These are phyloP conservation scores for Bassia scoparia DNA, from an alignment of 148 eudicot species.

Conservation along the genomic window DNA sequence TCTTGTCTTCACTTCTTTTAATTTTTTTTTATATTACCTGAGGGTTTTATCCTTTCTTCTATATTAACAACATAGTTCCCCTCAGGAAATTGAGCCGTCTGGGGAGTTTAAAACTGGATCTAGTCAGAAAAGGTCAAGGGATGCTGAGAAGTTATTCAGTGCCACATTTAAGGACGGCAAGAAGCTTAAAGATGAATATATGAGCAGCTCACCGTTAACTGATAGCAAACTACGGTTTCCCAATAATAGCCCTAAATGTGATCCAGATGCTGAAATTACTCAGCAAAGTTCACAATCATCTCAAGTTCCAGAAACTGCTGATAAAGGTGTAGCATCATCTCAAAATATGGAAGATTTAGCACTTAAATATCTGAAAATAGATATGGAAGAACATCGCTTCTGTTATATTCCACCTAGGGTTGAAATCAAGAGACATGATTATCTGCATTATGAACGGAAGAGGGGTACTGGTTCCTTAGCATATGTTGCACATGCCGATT, in stretches of 20 bases:
- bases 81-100: conserved; percentile 36
- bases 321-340: conserved; percentile 17
- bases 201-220: conserved; percentile 14
- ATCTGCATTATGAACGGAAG: conserved; percentile 55
- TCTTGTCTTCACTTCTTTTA: too few relatives aligned
- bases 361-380: conserved; percentile 43
- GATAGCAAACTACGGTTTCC: conserved; percentile 14
- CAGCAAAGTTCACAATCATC: conserved; percentile 8
- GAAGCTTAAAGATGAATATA: conserved; percentile 26
- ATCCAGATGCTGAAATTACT: not conserved
- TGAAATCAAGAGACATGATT: conserved; percentile 46
- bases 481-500: conserved; percentile 76
- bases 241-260: conserved; percentile 1
- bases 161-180: conserved; percentile 17
- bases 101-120: conserved; percentile 25
- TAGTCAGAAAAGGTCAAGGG: conserved; percentile 39
- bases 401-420: conserved; percentile 73
- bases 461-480: conserved; percentile 47
- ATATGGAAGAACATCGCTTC: conserved; percentile 79
- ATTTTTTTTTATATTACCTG: not conserved
- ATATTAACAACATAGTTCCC: not conserved
- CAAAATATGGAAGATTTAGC: conserved; percentile 33
- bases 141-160: conserved; percentile 8
- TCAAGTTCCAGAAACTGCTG: not conserved
- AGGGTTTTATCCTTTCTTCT: not conserved